Base-by-base conservation (phyloP, 2,329 filamentous ascomycete species). In the Colletotrichum limetticola region DNA sequence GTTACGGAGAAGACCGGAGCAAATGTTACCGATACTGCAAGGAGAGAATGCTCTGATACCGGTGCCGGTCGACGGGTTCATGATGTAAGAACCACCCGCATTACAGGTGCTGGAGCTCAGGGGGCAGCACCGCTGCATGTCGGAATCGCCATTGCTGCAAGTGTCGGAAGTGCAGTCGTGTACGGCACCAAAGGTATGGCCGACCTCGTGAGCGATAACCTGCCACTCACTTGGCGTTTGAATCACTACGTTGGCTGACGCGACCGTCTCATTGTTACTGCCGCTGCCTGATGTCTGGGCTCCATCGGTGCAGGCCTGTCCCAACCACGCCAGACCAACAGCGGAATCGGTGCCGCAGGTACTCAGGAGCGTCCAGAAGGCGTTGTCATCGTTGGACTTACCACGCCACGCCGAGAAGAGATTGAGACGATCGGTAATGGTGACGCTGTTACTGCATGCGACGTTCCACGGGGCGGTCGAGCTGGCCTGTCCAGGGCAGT, bases 131-230 rank as follows among this genome's bases (percentile, higher is more conserved):
- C 88, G 83, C 76, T 87, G 87, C 67, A 80, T 82, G 11, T 81
- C 80, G 7, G 82, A 82, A 49, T 90, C 89, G 24, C 89, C 87
- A 72, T 94, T 88, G 7, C 79, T 78, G 80, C 96, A 98, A 2
- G 92, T 89, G n/a, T 82, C 74, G 0, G 85, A 80, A 3, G 91
- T 93, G 82, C 97, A 99, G 83, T 99, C 97, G 82, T 99, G 97
- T 11, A 98, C 95, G 5, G 96, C 97, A 58, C 96, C 96, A 81
- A 98, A 98, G 0, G 95, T 98, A 82, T 98, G 96, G 1, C 95
- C 96, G 3, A 92, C 92, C 83, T 98, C 96, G 80, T 98, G 96
- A 35, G 96, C 96, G 82, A 98, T 94, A 71, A 98, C 93, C 81
- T 98, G 95, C 96, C 96, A 98, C 80, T 98, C 95, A 3, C 91